A percentile compares a stretch with the other conserved stretches of the same genome.
Evolutionary conservation across 1,139 yeast genomes (phyloP).

Genomic region (Maudiozyma humilis): DNA sequence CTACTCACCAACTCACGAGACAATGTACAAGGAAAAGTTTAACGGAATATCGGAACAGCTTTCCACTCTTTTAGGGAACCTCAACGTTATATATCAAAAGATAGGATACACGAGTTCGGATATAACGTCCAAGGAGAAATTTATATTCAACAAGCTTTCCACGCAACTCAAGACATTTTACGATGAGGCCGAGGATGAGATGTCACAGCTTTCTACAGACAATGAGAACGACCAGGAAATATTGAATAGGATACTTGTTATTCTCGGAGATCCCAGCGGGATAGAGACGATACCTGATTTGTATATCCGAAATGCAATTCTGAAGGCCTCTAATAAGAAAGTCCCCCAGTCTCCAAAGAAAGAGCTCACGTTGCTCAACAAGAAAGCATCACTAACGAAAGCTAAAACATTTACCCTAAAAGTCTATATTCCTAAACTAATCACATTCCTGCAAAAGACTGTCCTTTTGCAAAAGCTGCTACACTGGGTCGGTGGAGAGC

Average conservation of each 20-base stretch:
- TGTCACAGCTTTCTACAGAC: slow-evolving; percentile 25
- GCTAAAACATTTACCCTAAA: slow-evolving; percentile 29
- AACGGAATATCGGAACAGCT: slow-evolving; percentile 31
- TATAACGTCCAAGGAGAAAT: slow-evolving; percentile 32
- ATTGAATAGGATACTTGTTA: slow-evolving; percentile 27
- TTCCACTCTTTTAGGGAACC: slow-evolving; percentile 28
- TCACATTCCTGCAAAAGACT: slow-evolving; percentile 20
- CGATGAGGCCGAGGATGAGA: slow-evolving; percentile 31
- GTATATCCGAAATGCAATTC: slow-evolving; percentile 33
- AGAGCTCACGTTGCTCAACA: slow-evolving; percentile 30
- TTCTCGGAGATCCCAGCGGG: slow-evolving; percentile 33
- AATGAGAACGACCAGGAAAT: slow-evolving; percentile 29
- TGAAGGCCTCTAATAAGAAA: slow-evolving; percentile 24
- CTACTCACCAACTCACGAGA: slow-evolving; percentile 11
- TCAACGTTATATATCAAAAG: slow-evolving; percentile 33
- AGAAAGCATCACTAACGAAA: slow-evolving; percentile 28
- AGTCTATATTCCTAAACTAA: slow-evolving; percentile 27
- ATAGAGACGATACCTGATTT: slow-evolving; percentile 34
- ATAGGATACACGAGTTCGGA: slow-evolving; percentile 36
- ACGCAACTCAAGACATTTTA: slow-evolving; percentile 32
- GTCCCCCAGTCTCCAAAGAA: slow-evolving; percentile 30
- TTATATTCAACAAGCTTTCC: slow-evolving; percentile 32
- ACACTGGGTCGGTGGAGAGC: slow-evolving; percentile 4
- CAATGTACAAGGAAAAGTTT: slow-evolving; percentile 29
- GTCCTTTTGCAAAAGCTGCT: slow-evolving; percentile 18